These are phyloP conservation scores for Metarhizium guizhouense DNA, from an alignment of 2,329 filamentous ascomycete species.

Conservation along the genomic window DNA sequence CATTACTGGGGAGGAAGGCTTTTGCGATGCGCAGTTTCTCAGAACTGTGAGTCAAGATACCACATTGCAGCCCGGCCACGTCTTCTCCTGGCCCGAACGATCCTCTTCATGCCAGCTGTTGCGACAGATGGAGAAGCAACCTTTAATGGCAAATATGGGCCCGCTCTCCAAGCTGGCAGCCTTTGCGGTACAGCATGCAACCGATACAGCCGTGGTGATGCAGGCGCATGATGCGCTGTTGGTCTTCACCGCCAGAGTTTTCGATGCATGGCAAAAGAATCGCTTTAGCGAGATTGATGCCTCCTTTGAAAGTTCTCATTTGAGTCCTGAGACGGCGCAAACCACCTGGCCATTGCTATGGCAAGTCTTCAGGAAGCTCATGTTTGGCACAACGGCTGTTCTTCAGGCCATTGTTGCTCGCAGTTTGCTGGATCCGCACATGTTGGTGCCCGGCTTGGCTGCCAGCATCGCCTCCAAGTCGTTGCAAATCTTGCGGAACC, in stretches of 20 bases:
- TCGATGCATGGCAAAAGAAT: constrained; percentile 65
- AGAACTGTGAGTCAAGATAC: constrained; percentile 60
- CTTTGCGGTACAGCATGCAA: constrained; percentile 51
- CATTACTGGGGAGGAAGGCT: constrained; percentile 62
- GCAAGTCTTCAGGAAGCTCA: constrained; percentile 62
- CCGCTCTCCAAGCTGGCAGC: constrained; percentile 57
- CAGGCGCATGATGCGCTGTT: constrained; percentile 51
- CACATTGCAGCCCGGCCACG: constrained; percentile 29
- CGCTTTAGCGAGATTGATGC: constrained; percentile 65
- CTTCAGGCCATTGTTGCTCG: constrained; percentile 67
- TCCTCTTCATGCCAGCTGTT: constrained; percentile 54
- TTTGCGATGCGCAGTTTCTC: constrained; percentile 69
- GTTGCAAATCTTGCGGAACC: constrained; percentile 63
- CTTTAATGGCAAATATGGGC: constrained; percentile 58
- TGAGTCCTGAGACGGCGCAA: constrained; percentile 57
- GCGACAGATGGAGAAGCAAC: constrained; percentile 48
- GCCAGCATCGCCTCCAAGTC: constrained; percentile 61
- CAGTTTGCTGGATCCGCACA: constrained; percentile 39
- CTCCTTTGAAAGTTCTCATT: constrained; percentile 51
- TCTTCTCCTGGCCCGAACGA: constrained; percentile 54
- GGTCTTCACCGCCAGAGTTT: constrained; percentile 55
- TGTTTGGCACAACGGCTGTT: constrained; percentile 68
- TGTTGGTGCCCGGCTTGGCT: constrained; percentile 37
- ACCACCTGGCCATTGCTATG: constrained; percentile 64
- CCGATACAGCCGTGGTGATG: constrained; percentile 35